These are phyloP conservation scores for Ogataea neopini DNA, from an alignment of 805 yeast species.

Conservation along the genomic window DNA sequence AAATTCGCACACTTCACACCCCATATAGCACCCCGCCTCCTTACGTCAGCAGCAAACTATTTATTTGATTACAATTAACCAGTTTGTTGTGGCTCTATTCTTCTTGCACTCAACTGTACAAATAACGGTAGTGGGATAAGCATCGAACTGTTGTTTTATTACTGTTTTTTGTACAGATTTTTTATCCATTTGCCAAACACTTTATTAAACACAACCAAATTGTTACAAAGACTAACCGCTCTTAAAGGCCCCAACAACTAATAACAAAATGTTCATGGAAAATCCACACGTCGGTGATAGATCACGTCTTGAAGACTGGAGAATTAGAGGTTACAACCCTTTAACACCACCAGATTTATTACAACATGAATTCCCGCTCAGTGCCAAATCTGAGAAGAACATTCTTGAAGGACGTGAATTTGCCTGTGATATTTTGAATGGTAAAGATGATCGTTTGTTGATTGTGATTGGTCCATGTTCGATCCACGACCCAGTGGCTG, in stretches of 20 bases:
- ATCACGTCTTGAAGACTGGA: constrained; percentile 71
- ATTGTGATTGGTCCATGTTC: constrained; percentile 97
- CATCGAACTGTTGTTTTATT: too few relatives aligned
- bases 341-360: constrained; percentile 92
- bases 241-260: constrained; percentile 22
- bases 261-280: constrained; percentile 70
- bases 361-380: constrained; percentile 80
- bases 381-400: constrained; percentile 56
- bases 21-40: too few relatives aligned
- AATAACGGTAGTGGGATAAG: too few relatives aligned
- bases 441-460: constrained; percentile 82
- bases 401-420: constrained; percentile 77
- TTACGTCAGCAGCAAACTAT: not conserved
- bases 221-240: constrained; percentile 1
- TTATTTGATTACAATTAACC: not conserved
- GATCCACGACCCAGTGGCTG: constrained; percentile 91
- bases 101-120: too few relatives aligned
- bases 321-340: constrained; percentile 89
- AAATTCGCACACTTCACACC: not conserved
- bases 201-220: not conserved
- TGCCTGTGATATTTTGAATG: constrained; percentile 70
- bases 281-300: constrained; percentile 87
- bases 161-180: too few relatives aligned
- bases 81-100: not conserved
- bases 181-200: not conserved